phyloP scores from a whole-genome alignment of 768 basidiomycete species.

The Rhodotorula toruloides region DNA sequence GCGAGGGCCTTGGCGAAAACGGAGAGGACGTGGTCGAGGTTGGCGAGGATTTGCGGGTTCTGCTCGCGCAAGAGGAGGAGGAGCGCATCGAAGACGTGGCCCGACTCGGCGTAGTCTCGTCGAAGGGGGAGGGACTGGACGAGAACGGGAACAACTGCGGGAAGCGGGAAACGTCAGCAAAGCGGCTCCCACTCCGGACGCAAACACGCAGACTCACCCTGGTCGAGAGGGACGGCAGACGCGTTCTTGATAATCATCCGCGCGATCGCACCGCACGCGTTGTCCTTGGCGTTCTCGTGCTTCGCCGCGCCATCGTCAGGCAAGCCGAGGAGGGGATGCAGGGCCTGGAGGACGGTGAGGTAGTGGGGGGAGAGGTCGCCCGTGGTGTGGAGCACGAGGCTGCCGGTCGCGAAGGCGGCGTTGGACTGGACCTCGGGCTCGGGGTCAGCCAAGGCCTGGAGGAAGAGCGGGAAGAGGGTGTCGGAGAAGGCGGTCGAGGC shows the following conservation, averaged over 20 bases:
- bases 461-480: constrained; percentile 75
- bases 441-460: constrained; percentile 69
- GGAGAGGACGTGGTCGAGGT: constrained; percentile 70
- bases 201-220: no score
- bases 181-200: no score
- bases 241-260: constrained; percentile 78
- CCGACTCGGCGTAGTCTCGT: constrained; percentile 73
- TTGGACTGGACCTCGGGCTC: constrained; percentile 95
- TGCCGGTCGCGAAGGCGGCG: constrained; percentile 87
- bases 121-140: constrained; percentile 75
- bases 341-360: constrained; percentile 65
- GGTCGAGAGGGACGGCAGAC: constrained; percentile 74
- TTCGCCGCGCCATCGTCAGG: constrained; percentile 60
- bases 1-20: constrained; percentile 80
- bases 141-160: constrained; percentile 82
- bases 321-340: constrained; percentile 72
- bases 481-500: constrained; percentile 74
- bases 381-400: constrained; percentile 79
- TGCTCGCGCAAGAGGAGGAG: constrained; percentile 80
- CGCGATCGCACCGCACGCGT: constrained; percentile 88
- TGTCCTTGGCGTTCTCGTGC: constrained; percentile 78
- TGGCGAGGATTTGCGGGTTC: constrained; percentile 62
- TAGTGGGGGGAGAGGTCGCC: constrained; percentile 78
- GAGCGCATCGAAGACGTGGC: constrained; percentile 63
- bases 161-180: no score